Evolutionary conservation across 1,284 basidiomycete species (phyloP), one percentile per base, ranked within the genome.

Genomic region (Leccinum insolens): DNA sequence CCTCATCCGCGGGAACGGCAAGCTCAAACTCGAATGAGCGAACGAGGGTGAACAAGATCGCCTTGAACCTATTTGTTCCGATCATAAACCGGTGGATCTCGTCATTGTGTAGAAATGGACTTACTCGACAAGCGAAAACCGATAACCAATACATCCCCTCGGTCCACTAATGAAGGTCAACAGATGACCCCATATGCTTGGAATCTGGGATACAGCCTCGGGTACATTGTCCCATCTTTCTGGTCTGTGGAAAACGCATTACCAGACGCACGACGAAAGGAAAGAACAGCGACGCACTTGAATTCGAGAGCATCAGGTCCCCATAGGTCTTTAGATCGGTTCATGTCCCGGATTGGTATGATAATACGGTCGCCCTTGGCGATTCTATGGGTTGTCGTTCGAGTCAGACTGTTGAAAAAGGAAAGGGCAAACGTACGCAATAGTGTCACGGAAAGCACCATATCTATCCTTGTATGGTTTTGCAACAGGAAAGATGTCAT

Each of bases 41-140:
- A 2, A 90, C 71, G 17, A 90, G 79, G 0, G 84, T 84, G 73
- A 88, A 59, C 58, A 59, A 28, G 11, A 59, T 59, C 0, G 15
- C 58, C 31, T 59, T 59, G 0, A 0, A 6, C 58, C 58, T 34
- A 17, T 59, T 28, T 58, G 11, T 31, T 12, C 2, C 17, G 2
- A n/a, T 11, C 17, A 11, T 31, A 4, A 59, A n/a, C 17, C 0
- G 15, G 58, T 28, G 17, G 58, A 7, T 34, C 22, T 58, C 57
- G 4, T 28, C 15, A 4, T 8, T 3, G 31, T 31, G 31, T 17
- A 4, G 28, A 59, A 17, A 11, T 11, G 0, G 28, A 77, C 82
- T 73, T 70, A 88, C 87, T 93, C 91, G 22, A 87, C 80, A n/a
- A 93, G 72, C 7, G 91, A 85, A 74, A 93, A 93, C 4, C 89